Percentiles rank a stretch among this genome's conserved stretches.
phyloP scores from a whole-genome alignment of 2,329 filamentous ascomycete genomes.

The Phyllosticta paracitricarpa region DNA sequence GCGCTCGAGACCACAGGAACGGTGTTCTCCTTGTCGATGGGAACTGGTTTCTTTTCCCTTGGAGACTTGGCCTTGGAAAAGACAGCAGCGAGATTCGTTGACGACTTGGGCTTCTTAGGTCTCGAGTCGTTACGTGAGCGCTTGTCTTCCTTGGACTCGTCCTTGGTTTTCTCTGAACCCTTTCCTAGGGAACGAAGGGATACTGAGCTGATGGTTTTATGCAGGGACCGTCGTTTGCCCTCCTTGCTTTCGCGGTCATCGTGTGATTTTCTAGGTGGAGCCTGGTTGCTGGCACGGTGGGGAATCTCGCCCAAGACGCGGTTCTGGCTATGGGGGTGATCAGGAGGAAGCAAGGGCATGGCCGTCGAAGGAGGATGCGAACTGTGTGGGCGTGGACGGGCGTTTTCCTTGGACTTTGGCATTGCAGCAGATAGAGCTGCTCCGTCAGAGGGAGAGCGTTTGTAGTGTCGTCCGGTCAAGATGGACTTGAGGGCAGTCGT shows the following conservation, averaged over 20 bases:
- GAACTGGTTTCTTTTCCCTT: constrained; percentile 41
- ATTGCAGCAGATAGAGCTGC: constrained; percentile 16
- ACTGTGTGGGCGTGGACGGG: constrained; percentile 11
- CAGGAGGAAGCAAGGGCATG: constrained; percentile 36
- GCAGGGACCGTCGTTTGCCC: constrained; percentile 26
- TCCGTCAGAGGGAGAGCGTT: constrained; percentile 36
- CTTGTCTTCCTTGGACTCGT: constrained; percentile 12
- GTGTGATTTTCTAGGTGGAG: constrained; percentile 28
- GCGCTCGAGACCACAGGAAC: constrained; percentile 43
- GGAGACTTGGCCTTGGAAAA: constrained; percentile 66
- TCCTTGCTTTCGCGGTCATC: constrained; percentile 17
- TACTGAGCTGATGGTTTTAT: constrained; percentile 45
- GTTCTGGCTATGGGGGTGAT: constrained; percentile 35
- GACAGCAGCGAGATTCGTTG: constrained; percentile 69
- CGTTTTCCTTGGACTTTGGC: constrained; percentile 8
- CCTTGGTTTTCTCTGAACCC: constrained; percentile 32
- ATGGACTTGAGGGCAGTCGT: constrained; percentile 44
- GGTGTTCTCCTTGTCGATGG: constrained; percentile 67
- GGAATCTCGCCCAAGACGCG: constrained; percentile 20
- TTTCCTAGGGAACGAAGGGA: constrained; percentile 44
- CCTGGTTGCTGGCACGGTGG: constrained; percentile 27
- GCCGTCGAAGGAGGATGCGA: constrained; percentile 17
- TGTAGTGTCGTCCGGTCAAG: constrained; percentile 41
- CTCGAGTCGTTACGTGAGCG: constrained; percentile 21
- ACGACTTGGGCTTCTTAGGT: constrained; percentile 67